phyloP scores from a whole-genome alignment of 345 rosid species.

The Gossypium raimondii region DNA sequence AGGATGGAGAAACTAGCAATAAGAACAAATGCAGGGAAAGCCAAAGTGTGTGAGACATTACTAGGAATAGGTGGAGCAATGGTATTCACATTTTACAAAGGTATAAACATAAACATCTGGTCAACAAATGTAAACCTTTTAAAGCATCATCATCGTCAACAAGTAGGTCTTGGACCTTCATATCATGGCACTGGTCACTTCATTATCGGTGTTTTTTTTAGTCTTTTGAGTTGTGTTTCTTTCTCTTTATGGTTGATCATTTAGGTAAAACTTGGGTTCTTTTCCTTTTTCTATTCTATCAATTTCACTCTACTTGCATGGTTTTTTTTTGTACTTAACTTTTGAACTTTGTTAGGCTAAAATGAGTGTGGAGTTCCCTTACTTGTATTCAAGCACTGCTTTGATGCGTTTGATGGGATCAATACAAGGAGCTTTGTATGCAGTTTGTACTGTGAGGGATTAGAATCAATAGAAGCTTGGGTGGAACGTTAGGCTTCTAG shows the following conservation, averaged over 20 bases:
- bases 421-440: constrained; percentile 30
- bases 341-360: constrained; percentile 28
- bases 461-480: constrained; percentile 54
- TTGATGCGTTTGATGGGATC: constrained; percentile 41
- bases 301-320: not conserved
- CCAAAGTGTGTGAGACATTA: too few relatives aligned
- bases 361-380: constrained; percentile 38
- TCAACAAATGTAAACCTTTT: too few relatives aligned
- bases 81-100: too few relatives aligned
- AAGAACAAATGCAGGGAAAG: too few relatives aligned
- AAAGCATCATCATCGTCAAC: too few relatives aligned
- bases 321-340: not conserved
- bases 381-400: constrained; percentile 44
- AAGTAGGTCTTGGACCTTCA: too few relatives aligned
- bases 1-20: too few relatives aligned
- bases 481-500: constrained; percentile 46
- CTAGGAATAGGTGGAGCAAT: too few relatives aligned
- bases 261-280: constrained; percentile 16
- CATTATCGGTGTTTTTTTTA: constrained; percentile 6
- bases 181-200: too few relatives aligned
- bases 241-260: constrained; percentile 29
- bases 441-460: constrained; percentile 22
- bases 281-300: not conserved
- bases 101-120: too few relatives aligned
- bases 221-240: constrained; percentile 25